Conservation (phyloP, 352 stramenopile genomes). For the Globisporangium perplexum region DNA sequence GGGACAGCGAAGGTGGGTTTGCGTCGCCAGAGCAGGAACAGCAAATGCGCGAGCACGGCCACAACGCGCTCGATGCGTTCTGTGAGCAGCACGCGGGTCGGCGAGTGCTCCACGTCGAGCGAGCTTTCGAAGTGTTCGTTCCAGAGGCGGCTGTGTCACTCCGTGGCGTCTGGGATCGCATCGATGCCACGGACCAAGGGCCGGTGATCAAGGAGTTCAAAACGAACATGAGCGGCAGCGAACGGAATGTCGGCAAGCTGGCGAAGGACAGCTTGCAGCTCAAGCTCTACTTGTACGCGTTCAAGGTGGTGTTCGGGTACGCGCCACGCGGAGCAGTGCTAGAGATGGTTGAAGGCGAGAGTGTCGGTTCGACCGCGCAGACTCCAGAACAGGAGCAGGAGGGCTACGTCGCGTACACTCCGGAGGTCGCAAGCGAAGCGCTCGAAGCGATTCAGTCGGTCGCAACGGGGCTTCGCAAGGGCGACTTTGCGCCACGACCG, state of each 20-base stretch:
- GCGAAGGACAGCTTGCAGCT: slow-evolving; percentile 73
- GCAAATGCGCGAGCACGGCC: slow-evolving; percentile 28
- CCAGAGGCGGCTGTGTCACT: slow-evolving; percentile 45
- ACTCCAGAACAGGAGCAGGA: slow-evolving; percentile 9
- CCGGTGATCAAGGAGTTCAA: slow-evolving; percentile 82
- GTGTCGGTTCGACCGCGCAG: neutral
- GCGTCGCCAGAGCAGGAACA: slow-evolving; percentile 25
- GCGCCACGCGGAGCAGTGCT: slow-evolving; percentile 47
- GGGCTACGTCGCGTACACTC: slow-evolving; percentile 39
- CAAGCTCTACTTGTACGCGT: slow-evolving; percentile 81
- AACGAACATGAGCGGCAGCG: slow-evolving; percentile 53
- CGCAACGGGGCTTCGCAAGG: slow-evolving; percentile 27
- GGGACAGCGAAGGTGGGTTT: slow-evolving; percentile 33
- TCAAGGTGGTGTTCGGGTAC: slow-evolving; percentile 44
- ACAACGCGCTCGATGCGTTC: slow-evolving; percentile 36
- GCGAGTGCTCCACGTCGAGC: slow-evolving; percentile 49
- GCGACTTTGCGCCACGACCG: slow-evolving; percentile 48
- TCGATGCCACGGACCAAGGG: slow-evolving; percentile 31
- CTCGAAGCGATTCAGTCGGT: slow-evolving; percentile 32
- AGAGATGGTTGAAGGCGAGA: slow-evolving; percentile 41
- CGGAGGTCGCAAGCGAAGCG: slow-evolving; percentile 24
- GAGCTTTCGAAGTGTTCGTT: slow-evolving; percentile 50
- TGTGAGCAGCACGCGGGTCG: slow-evolving; percentile 27
- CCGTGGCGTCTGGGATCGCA: slow-evolving; percentile 71
- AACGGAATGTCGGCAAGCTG: slow-evolving; percentile 44